A percentile compares a stretch with the other conserved stretches of the same genome.
phyloP scores from a whole-genome alignment of 768 basidiomycete genomes.

The Arthromyces matolae region DNA sequence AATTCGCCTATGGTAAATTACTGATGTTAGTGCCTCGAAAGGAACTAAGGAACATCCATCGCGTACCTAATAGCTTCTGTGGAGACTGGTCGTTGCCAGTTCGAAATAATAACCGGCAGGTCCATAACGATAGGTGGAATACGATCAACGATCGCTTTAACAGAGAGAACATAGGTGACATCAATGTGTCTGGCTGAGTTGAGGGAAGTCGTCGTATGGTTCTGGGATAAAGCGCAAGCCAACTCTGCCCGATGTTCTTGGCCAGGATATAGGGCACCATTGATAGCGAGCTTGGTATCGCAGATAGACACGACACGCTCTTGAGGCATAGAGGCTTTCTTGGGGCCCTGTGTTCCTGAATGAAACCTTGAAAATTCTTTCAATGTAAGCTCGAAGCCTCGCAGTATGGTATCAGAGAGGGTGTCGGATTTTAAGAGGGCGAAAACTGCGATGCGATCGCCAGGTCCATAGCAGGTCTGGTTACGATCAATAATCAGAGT shows the following conservation, averaged over 20 bases:
- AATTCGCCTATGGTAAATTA: constrained; percentile 36
- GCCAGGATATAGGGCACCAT: constrained; percentile 71
- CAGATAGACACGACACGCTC: constrained; percentile 51
- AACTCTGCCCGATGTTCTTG: constrained; percentile 72
- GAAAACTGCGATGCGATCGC: constrained; percentile 70
- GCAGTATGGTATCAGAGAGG: constrained; percentile 64
- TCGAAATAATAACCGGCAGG: constrained; percentile 76
- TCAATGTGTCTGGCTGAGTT: constrained; percentile 83
- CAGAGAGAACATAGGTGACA: constrained; percentile 72
- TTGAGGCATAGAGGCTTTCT: constrained; percentile 53
- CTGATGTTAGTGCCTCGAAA: background rate
- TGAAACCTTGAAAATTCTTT: constrained; percentile 75
- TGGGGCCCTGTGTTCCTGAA: constrained; percentile 54
- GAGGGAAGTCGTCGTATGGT: constrained; percentile 78
- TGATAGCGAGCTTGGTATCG: constrained; percentile 70
- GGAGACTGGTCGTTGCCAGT: constrained; percentile 84
- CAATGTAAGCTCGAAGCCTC: constrained; percentile 80
- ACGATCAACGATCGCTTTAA: constrained; percentile 75
- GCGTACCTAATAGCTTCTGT: constrained; percentile 59
- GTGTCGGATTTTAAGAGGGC: constrained; percentile 73
- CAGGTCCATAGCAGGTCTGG: constrained; percentile 81
- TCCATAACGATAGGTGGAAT: constrained; percentile 65
- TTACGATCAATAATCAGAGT: constrained; percentile 73
- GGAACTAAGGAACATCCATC: constrained; percentile 20
- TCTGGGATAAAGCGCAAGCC: constrained; percentile 60